These are phyloP conservation scores for Daldinia sp. DNA, from an alignment of 2,329 filamentous ascomycete species.

Conservation along the genomic window DNA sequence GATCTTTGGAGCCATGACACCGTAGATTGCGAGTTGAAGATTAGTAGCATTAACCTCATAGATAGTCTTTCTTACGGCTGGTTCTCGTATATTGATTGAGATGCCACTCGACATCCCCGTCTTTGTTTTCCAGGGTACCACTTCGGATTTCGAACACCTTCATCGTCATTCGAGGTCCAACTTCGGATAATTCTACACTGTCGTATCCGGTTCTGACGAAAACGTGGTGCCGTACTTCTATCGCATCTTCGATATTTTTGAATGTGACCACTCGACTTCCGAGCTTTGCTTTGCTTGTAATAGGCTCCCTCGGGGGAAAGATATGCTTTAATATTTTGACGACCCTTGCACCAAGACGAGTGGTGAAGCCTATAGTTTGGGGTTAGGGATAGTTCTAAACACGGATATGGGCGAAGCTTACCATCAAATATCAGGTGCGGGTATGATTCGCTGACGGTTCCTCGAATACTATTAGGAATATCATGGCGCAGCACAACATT, in stretches of 20 bases:
- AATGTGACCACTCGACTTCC: slow-evolving; percentile 93
- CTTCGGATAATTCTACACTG: slow-evolving; percentile 88
- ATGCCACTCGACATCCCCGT: slow-evolving; percentile 96
- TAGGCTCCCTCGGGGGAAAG: slow-evolving; percentile 87
- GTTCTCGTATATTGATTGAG: slow-evolving; percentile 96
- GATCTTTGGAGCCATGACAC: background rate
- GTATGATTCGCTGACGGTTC: slow-evolving; percentile 91
- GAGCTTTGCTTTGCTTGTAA: slow-evolving; percentile 77
- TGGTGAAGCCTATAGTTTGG: slow-evolving; percentile 72
- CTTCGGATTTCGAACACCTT: slow-evolving; percentile 91
- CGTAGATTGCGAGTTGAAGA: background rate
- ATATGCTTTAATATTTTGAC: slow-evolving; percentile 93
- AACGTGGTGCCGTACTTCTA: slow-evolving; percentile 93
- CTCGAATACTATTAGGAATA: slow-evolving; percentile 87
- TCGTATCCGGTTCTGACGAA: slow-evolving; percentile 94
- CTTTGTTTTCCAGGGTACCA: slow-evolving; percentile 92
- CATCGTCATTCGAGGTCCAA: slow-evolving; percentile 98
- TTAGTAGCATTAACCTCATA: slow-evolving; percentile 63
- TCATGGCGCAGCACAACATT: slow-evolving; percentile 94
- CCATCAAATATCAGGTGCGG: slow-evolving; percentile 95
- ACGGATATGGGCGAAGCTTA: slow-evolving; percentile 13
- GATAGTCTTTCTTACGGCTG: slow-evolving; percentile 93
- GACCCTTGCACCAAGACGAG: slow-evolving; percentile 81
- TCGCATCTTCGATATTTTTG: slow-evolving; percentile 92
- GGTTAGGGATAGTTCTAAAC: slow-evolving; percentile 15